phyloP scores from a whole-genome alignment of 2,329 filamentous ascomycete genomes.

The Xylariaceae sp. region DNA sequence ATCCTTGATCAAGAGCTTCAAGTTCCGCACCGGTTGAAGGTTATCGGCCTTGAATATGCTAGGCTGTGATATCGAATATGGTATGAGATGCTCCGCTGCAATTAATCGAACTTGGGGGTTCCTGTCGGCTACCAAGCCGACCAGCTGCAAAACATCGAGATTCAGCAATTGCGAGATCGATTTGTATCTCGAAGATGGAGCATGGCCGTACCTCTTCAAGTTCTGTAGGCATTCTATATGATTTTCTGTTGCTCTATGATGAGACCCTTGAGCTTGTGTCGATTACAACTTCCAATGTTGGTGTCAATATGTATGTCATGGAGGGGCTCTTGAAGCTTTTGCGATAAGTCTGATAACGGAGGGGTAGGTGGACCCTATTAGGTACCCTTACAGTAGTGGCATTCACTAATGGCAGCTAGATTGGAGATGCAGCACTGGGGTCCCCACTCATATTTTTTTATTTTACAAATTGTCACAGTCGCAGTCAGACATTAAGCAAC shows the following conservation, averaged over 20 bases:
- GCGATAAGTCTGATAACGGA: slow-evolving; percentile 16
- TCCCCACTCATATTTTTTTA: slow-evolving; percentile 15
- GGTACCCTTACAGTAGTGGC: background rate
- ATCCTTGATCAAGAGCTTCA: slow-evolving; percentile 83
- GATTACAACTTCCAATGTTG: too few relatives aligned
- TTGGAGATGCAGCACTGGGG: background rate
- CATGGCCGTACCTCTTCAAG: slow-evolving; percentile 61
- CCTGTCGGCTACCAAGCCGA: slow-evolving; percentile 87
- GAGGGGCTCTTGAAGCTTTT: slow-evolving; percentile 16
- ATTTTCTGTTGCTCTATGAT: background rate
- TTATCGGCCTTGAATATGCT: slow-evolving; percentile 78
- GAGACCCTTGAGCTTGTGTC: too few relatives aligned
- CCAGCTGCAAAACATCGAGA: slow-evolving; percentile 53
- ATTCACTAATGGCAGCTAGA: background rate
- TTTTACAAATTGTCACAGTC: slow-evolving; percentile 11
- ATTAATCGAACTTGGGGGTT: slow-evolving; percentile 86
- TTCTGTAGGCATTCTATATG: slow-evolving; percentile 61
- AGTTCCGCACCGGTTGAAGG: slow-evolving; percentile 72
- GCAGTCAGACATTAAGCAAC: background rate
- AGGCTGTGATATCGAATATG: slow-evolving; percentile 69
- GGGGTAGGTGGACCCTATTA: slow-evolving; percentile 11
- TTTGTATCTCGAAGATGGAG: slow-evolving; percentile 1
- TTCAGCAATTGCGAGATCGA: slow-evolving; percentile 2
- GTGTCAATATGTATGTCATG: slow-evolving; percentile 1
- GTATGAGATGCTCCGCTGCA: slow-evolving; percentile 80